Percentiles rank a stretch among this genome's conserved stretches.
Conservation (phyloP, 345 rosid species). For the Sonneratia caseolaris region DNA sequence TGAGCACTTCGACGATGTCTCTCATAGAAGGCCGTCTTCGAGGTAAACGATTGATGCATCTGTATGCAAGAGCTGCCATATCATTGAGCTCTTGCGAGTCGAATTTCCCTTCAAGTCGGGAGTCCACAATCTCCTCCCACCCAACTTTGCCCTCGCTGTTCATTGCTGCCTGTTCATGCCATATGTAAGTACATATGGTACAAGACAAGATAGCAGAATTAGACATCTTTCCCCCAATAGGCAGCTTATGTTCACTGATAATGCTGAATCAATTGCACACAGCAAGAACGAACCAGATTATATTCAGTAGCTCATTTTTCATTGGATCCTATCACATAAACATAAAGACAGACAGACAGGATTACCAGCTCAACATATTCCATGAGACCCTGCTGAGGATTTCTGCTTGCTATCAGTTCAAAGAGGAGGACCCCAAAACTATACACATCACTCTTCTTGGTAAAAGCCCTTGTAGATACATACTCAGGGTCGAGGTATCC, state of each 20-base stretch:
- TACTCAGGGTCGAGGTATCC: constrained; percentile 99
- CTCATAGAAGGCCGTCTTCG: constrained; percentile 89
- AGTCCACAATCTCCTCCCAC: constrained; percentile 96
- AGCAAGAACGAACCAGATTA: not conserved
- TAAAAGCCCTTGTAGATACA: constrained; percentile 67
- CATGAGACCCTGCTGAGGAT: constrained; percentile 94
- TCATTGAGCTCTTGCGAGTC: constrained; percentile 71
- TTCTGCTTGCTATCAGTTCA: constrained; percentile 91
- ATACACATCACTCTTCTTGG: constrained; percentile 94
- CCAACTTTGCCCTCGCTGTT: constrained; percentile 66
- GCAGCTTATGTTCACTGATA: not conserved
- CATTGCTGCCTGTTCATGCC: constrained; percentile 70
- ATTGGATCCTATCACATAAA: too few relatives aligned
- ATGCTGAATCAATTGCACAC: not conserved
- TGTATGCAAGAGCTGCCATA: constrained; percentile 82
- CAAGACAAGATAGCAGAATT: not conserved
- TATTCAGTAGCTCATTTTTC: too few relatives aligned
- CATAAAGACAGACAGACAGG: not conserved
- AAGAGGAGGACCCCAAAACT: constrained; percentile 94
- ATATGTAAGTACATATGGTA: not conserved
- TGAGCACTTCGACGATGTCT: constrained; percentile 80
- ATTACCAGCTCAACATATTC: constrained; percentile 88
- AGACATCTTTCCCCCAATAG: not conserved
- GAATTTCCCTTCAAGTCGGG: constrained; percentile 66
- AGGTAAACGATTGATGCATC: constrained; percentile 60